Evolutionary conservation across 331 rosid species (phyloP).

Genomic region (Ulmus americana): DNA sequence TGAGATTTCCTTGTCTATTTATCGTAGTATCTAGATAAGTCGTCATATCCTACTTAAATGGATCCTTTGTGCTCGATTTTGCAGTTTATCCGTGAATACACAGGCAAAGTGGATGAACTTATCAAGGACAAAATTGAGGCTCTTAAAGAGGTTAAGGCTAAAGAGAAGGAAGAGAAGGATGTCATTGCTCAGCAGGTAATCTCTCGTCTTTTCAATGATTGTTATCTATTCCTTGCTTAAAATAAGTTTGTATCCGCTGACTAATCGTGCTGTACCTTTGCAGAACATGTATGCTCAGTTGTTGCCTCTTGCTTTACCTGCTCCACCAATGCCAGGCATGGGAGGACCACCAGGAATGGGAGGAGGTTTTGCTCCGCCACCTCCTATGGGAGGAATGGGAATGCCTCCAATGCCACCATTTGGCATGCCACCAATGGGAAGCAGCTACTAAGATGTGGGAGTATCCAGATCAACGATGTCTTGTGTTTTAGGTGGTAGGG

Average conservation of each 20-base stretch:
- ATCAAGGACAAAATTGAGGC: slow-evolving; percentile 86
- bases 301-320: slow-evolving; percentile 97
- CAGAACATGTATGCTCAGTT: slow-evolving; percentile 98
- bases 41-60: not conserved
- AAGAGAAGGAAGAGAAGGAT: slow-evolving; percentile 84
- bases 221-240: slow-evolving; percentile 4
- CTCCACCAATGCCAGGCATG: slow-evolving; percentile 96
- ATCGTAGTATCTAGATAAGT: not conserved
- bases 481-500: slow-evolving; percentile 22
- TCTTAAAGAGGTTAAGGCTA: slow-evolving; percentile 60
- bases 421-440: slow-evolving; percentile 99
- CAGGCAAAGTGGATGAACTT: slow-evolving; percentile 91
- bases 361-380: slow-evolving; percentile 76
- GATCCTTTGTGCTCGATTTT: slow-evolving; percentile 16
- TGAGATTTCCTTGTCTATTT: not conserved
- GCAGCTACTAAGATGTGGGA: slow-evolving; percentile 50
- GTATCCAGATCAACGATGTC: slow-evolving; percentile 1
- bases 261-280: slow-evolving; percentile 8
- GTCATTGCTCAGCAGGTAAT: slow-evolving; percentile 88
- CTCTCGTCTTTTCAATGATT: not conserved
- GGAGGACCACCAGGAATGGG: slow-evolving; percentile 60
- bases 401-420: slow-evolving; percentile 98
- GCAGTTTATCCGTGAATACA: slow-evolving; percentile 93
- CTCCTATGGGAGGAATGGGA: slow-evolving; percentile 89
- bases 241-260: not conserved